A percentile compares a stretch with the other conserved stretches of the same genome.
Evolutionary conservation across 1,284 basidiomycete species (phyloP).

Genomic region (Irpex sp.): DNA sequence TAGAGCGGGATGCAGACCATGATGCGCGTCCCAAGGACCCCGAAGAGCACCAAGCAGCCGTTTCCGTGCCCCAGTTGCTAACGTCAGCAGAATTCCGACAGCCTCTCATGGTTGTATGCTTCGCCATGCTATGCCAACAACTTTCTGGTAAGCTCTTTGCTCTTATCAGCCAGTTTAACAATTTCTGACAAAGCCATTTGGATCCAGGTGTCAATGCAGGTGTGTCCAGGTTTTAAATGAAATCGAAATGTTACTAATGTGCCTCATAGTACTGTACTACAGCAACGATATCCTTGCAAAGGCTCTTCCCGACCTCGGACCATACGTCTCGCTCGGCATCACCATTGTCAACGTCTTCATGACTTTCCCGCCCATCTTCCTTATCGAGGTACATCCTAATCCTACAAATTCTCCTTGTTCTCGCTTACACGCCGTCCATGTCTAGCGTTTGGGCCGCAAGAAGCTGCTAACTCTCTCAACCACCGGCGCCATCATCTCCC

Average conservation of each 20-base stretch:
- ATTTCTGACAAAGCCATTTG: background rate
- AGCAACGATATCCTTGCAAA: conserved; percentile 83
- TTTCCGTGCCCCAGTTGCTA: conserved; percentile 55
- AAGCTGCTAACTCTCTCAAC: conserved; percentile 55
- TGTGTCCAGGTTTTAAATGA: conserved; percentile 11
- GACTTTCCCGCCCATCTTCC: conserved; percentile 80
- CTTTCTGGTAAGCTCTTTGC: conserved; percentile 52
- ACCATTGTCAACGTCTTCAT: conserved; percentile 79
- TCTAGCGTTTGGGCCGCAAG: conserved; percentile 63
- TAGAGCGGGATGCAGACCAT: conserved; percentile 30
- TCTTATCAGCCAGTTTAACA: background rate
- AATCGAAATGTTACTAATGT: background rate
- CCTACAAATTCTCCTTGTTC: background rate
- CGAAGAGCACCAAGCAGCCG: conserved; percentile 29
- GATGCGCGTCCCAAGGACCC: conserved; percentile 17
- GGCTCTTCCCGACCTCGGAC: conserved; percentile 72
- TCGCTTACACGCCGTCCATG: background rate
- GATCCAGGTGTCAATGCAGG: conserved; percentile 53
- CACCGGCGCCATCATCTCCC: conserved; percentile 61
- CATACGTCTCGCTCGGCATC: conserved; percentile 76
- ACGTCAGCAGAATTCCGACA: conserved; percentile 53
- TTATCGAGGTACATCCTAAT: conserved; percentile 64
- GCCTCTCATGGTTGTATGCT: conserved; percentile 68
- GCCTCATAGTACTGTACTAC: conserved; percentile 76
- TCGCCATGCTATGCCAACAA: conserved; percentile 79